Conservation (phyloP, 345 rosid genomes). For the Brassica rapa region DNA sequence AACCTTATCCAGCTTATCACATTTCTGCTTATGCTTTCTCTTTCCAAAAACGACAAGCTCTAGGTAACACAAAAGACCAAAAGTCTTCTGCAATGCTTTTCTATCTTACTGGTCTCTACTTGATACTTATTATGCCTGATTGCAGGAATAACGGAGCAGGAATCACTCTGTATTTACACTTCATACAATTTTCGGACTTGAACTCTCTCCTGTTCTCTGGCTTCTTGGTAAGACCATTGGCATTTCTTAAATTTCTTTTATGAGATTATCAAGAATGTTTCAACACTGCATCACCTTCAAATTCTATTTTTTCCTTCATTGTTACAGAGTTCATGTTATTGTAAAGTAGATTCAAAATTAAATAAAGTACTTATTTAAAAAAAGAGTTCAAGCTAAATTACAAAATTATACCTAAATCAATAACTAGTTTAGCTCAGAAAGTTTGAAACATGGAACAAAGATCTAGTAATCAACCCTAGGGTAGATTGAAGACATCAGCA, state of each 20-base stretch:
- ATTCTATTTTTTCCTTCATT: neutral
- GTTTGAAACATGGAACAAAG: constrained; percentile 3
- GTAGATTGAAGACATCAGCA: constrained; percentile 12
- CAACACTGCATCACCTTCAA: neutral
- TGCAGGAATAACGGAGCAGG: constrained; percentile 78
- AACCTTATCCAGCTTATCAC: neutral
- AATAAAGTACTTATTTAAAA: neutral
- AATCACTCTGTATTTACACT: constrained; percentile 73
- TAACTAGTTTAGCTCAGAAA: constrained; percentile 7
- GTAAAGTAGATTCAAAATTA: constrained; percentile 8
- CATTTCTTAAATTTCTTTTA: neutral
- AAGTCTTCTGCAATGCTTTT: neutral
- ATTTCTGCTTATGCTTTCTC: constrained; percentile 73
- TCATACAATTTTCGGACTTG: constrained; percentile 78
- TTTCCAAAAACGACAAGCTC: constrained; percentile 87
- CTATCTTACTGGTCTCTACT: neutral
- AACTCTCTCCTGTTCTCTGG: constrained; percentile 90
- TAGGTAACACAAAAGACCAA: constrained; percentile 48
- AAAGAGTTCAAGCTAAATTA: constrained; percentile 24
- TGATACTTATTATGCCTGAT: neutral
- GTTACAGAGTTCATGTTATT: constrained; percentile 16
- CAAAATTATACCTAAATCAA: neutral
- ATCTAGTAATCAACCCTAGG: constrained; percentile 1
- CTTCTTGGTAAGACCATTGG: constrained; percentile 80
- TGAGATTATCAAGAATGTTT: constrained; percentile 9